phyloP scores from a whole-genome alignment of 2,329 filamentous ascomycete species.

The Diaporthe humulicola region DNA sequence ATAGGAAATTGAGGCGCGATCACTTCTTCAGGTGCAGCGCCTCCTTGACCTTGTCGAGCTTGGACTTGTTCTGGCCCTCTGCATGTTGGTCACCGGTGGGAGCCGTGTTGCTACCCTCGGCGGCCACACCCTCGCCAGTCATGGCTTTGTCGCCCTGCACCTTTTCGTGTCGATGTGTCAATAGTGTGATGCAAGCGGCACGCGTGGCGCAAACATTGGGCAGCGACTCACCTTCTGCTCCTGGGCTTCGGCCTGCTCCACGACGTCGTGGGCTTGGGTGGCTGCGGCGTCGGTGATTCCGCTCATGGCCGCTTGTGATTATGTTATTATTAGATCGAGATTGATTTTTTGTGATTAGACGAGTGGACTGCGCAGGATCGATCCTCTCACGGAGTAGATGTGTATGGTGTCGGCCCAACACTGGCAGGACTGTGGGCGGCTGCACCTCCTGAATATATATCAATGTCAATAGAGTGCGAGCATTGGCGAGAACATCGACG shows the following conservation, averaged over 20 bases:
- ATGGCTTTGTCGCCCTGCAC: slow-evolving; percentile 33
- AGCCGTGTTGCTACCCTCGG: slow-evolving; percentile 27
- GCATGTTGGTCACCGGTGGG: slow-evolving; percentile 21
- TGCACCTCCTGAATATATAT: neutral
- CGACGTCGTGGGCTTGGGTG: slow-evolving; percentile 37
- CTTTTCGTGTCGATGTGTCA: slow-evolving; percentile 29
- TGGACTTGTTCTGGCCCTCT: slow-evolving; percentile 24
- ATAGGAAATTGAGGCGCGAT: neutral
- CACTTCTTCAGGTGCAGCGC: slow-evolving; percentile 35
- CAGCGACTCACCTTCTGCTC: slow-evolving; percentile 33
- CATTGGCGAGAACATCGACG: neutral
- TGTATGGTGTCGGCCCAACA: neutral
- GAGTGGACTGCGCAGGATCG: neutral
- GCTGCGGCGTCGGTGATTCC: slow-evolving; percentile 35
- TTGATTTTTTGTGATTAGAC: neutral
- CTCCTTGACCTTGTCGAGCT: slow-evolving; percentile 36
- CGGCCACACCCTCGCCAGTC: slow-evolving; percentile 24
- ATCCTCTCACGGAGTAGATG: neutral
- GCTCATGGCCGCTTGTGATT: slow-evolving; percentile 22
- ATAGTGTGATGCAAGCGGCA: slow-evolving; percentile 8
- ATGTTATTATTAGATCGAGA: neutral
- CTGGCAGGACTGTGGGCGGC: neutral
- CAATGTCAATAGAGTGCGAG: neutral
- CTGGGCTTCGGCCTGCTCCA: slow-evolving; percentile 36
- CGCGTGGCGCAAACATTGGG: slow-evolving; percentile 12